Evolutionary conservation across 768 basidiomycete species (phyloP), one percentile per base, ranked within the genome.

Genomic region (Piloderma croceum): DNA sequence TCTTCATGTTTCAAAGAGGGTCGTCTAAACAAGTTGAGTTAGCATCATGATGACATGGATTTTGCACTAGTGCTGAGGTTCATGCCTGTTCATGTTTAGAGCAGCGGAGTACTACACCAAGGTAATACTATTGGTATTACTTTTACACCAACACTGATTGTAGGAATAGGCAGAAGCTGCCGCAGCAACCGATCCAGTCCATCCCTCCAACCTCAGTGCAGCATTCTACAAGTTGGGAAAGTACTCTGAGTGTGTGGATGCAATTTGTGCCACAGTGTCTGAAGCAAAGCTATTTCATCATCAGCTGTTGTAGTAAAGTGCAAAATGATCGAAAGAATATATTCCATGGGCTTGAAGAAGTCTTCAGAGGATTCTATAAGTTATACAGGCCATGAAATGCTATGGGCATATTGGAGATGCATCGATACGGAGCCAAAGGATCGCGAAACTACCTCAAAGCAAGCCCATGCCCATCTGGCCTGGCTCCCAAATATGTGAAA

Each of bases 171-270:
- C 57, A 3, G 54, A 51, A 35, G 46, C 36, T 20, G 31, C 46
- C 3, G 55, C 53, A 15, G 46, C 50, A 2, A 20, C 33, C 13
- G 52, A 56, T 34, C 31, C 44, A 12, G 45, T 59, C 0, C 57
- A 56, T 35, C 53, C 56, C 4, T 53, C 57, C 5, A 60, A 60
- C 38, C 44, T 60, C 20, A 61, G 58, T 24, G 58, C 58, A 2
- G 58, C 60, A 2, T 39, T 58, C 10, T 61, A 51, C 42, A 58
- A 61, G 35, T 34, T 49, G 18, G 60, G 58, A 2, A 49, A 57
- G 31, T 60, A 59, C 32, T 18, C 25, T 4, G 46, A 40, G 9
- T 47, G 46, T 24, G 18, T 50, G 4, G 41, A 56, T 5, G 55
- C 57, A 6, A 48, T 60, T 37, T 58, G 13, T 39, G 43, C 9